Evolutionary conservation across 2,329 filamentous ascomycete species (phyloP), one percentile per base, ranked within the genome.

Genomic region (Xylaria sp.): DNA sequence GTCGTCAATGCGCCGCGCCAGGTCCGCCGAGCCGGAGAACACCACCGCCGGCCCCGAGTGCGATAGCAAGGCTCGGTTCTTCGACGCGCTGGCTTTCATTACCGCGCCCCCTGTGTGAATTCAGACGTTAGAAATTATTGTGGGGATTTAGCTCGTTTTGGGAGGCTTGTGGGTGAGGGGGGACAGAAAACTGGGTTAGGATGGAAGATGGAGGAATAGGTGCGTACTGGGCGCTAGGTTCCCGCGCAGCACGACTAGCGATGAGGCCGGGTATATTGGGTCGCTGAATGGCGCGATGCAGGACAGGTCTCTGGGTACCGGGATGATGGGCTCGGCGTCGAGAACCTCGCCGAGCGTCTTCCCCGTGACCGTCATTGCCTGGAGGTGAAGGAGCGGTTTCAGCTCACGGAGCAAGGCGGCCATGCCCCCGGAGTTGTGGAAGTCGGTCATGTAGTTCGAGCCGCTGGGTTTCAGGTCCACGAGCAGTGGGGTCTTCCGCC

Each of bases 361-460:
- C 3, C 94, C 94, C 0, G 92, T 96, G n/a, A 97, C 85, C 0
- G 94, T 97, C 57, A 87, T 85, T 9, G 94, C 94, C 63, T 85
- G 83, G 20, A 95, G 92, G 69, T 95, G 86, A 0, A 97, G 84
- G 0, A 97, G 83, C 0, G 90, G 90, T 1, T 89, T 89, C 20
- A 97, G 85, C 25, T 92, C 82, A 72, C 94, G 93, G 70, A 97
- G 87, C 0, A 97, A 88, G 0, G 92, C 91, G 0, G 91, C 89
- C 78, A 96, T 93, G 33, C 94, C 94, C 27, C 94, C 94, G 58
- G 96, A 90, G 65, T 94, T 90, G 78, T 96, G 96, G 45, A 97
- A 89, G 75, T 97, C 94, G 4, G 91, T 92, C 90, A 97, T 96
- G 77, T 94, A 92, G 76, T 93, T 94, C 61, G 91, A 90, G 0